phyloP scores from a whole-genome alignment of 2,329 filamentous ascomycete genomes.

The Fusarium sp. region DNA sequence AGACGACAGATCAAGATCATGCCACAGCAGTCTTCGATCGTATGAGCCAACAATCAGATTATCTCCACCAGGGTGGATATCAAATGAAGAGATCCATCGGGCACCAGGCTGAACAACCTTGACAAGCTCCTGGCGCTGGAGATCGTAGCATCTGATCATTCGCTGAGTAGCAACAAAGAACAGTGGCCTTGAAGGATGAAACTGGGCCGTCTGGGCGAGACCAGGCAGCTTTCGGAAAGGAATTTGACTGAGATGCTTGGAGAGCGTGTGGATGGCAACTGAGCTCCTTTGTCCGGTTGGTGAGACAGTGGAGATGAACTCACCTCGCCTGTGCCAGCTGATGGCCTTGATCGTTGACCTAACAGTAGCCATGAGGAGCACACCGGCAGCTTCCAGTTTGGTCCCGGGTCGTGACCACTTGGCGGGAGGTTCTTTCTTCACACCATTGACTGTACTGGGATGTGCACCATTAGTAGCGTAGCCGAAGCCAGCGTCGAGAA shows the following conservation, averaged over 20 bases:
- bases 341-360: conserved; percentile 85
- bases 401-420: conserved; percentile 84
- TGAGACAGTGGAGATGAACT: conserved; percentile 93
- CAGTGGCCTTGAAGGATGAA: conserved; percentile 91
- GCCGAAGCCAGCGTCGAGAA: conserved; percentile 91
- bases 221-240: conserved; percentile 85
- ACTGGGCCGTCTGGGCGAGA: conserved; percentile 85
- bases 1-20: conserved; percentile 90
- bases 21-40: conserved; percentile 93
- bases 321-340: conserved; percentile 91
- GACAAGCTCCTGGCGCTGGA: conserved; percentile 88
- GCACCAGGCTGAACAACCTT: conserved; percentile 95
- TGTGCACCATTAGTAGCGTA: conserved; percentile 78
- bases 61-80: conserved; percentile 91
- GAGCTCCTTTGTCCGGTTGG: conserved; percentile 80
- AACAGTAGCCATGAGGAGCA: conserved; percentile 83
- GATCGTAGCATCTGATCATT: conserved; percentile 91
- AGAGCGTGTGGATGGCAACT: conserved; percentile 93
- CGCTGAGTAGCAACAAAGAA: conserved; percentile 98
- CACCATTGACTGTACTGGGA: conserved; percentile 60
- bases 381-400: conserved; percentile 78
- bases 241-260: conserved; percentile 92
- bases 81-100: conserved; percentile 91
- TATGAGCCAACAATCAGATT: conserved; percentile 96
- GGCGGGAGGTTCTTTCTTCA: conserved; percentile 78